phyloP scores from a whole-genome alignment of 208 protist species.

The Acanthamoeba sp. region DNA sequence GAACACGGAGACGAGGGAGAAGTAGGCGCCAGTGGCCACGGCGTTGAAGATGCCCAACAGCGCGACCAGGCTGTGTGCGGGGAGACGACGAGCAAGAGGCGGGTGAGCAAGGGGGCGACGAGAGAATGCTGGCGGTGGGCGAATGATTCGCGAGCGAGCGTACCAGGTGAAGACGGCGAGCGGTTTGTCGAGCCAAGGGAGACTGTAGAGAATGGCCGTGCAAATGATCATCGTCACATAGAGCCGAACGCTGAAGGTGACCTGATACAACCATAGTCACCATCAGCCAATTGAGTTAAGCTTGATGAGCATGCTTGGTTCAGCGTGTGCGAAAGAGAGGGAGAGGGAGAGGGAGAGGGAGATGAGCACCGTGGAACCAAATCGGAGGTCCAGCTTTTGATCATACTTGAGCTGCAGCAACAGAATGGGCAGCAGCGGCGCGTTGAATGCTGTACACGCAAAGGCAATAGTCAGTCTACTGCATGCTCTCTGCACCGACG shows the following conservation, averaged over 20 bases:
- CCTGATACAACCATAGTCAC: neutral
- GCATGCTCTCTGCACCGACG: no score
- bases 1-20: conserved; percentile 63
- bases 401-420: conserved; percentile 36
- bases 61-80: conserved; percentile 59
- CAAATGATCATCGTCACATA: conserved; percentile 51
- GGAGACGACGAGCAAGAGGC: no score
- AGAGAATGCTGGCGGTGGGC: no score
- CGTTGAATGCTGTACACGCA: conserved; percentile 73
- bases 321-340: no score
- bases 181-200: conserved; percentile 43
- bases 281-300: no score
- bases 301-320: no score
- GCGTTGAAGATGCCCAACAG: conserved; percentile 67
- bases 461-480: no score
- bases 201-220: conserved; percentile 10
- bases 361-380: conserved; percentile 19
- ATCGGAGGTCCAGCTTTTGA: conserved; percentile 33
- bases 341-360: no score
- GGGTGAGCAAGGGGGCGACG: no score
- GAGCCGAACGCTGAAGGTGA: conserved; percentile 39
- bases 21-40: conserved; percentile 47
- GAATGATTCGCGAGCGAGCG: no score
- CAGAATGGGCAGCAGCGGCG: conserved; percentile 48
- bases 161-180: neutral